Evolutionary conservation across 257 asterid genomes (phyloP).

Genomic region (Nicotiana knightiana): DNA sequence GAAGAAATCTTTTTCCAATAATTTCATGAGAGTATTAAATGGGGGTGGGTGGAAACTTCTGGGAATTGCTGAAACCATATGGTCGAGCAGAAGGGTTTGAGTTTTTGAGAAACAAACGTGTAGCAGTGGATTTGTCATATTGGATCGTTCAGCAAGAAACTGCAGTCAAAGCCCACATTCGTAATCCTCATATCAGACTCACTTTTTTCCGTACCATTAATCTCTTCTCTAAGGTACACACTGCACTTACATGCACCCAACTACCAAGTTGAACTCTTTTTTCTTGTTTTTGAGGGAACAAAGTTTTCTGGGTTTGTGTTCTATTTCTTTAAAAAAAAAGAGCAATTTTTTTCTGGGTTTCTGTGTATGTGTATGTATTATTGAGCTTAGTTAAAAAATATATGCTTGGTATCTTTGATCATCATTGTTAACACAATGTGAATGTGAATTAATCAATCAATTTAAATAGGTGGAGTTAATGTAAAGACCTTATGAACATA

Average conservation of each 20-base stretch:
- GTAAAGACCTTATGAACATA: not conserved
- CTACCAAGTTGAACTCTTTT: not conserved
- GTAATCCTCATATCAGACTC: constrained; percentile 72
- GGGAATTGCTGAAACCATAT: constrained; percentile 92
- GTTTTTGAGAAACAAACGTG: constrained; percentile 91
- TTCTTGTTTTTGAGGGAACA: not conserved
- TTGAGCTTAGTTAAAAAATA: not conserved
- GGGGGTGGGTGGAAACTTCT: constrained; percentile 93
- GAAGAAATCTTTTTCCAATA: not conserved
- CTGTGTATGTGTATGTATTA: not conserved
- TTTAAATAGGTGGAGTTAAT: not conserved
- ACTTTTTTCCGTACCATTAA: constrained; percentile 79
- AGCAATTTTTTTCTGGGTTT: not conserved
- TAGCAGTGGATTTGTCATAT: constrained; percentile 90
- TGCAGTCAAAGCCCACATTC: constrained; percentile 62
- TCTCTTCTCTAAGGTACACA: constrained; percentile 73
- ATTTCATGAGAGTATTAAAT: constrained; percentile 18
- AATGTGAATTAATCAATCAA: not conserved
- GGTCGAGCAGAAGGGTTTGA: constrained; percentile 63
- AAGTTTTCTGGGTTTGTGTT: not conserved
- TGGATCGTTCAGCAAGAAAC: constrained; percentile 95
- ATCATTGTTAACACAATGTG: not conserved
- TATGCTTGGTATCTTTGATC: not conserved
- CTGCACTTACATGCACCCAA: not conserved
- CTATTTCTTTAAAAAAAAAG: not conserved